Base-by-base conservation (phyloP, 1,284 basidiomycete genomes). In the Malassezia pachydermatis region DNA sequence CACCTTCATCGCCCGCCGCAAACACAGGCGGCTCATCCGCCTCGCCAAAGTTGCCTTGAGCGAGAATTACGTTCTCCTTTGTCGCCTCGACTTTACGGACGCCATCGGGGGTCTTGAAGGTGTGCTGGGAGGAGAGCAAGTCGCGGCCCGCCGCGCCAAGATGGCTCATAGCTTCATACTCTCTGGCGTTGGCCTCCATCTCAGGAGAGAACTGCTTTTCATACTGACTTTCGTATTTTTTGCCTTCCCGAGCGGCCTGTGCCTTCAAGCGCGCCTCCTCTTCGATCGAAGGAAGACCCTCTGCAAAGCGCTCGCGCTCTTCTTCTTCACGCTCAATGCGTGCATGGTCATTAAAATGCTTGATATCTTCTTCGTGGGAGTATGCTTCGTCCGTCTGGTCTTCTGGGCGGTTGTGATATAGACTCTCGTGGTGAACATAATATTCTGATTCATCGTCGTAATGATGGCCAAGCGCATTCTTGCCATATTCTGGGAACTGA, bases 351-450 rank as follows among this genome's bases (percentile, higher is more conserved):
- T 81, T 76, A 67, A 92, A 94, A 68, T 89, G 86, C 62, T 87
- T 85, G 44, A 72, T 59, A 51, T 73, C 70, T 46, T 68, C 94
- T 3, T 86, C 82, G 73, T 99, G 92, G 52, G 72, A 84, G 75
- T 98, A 98, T 0, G 88, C 79, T 62, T 89, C 88, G 68, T 95
- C 90, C 0, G 86, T 88, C 74, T 98, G 92, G 0, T 90, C 94
- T 72, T 98, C 92, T 0, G 89, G 89, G 19, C 89, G 95, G 49
- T 74, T 84, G 75, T 99, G 92, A 77, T 80, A 94, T 73, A 87
- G 76, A 76, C 94, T 85, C 82, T 67, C 38, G 49, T 71, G 69
- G 49, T 71, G 69, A 22, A 71, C 67, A 48, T 65, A 71, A 58
- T 60, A 71, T 48, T 71, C 69, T 38, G 69, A 71, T 52, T 71